Evolutionary conservation across 2,329 filamentous ascomycete genomes (phyloP).

Genomic region (Penicillium aurantiogriseum): DNA sequence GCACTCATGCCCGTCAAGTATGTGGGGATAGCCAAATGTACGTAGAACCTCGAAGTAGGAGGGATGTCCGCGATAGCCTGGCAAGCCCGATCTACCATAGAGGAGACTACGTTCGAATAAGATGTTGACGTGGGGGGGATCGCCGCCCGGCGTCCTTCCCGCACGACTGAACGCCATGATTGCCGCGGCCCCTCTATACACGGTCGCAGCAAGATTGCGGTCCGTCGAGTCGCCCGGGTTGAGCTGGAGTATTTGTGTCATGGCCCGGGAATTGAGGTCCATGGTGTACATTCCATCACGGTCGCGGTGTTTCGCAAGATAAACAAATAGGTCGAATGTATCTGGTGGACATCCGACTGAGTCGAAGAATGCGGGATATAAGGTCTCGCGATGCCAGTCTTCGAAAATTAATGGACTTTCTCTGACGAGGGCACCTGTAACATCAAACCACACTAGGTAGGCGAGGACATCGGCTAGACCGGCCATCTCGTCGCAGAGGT

Average conservation of each 20-base stretch:
- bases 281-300: constrained; percentile 9
- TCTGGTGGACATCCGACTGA: constrained; percentile 42
- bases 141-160: background rate
- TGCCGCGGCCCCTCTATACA: constrained; percentile 38
- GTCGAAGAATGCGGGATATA: constrained; percentile 37
- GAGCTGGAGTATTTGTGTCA: constrained; percentile 23
- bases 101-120: constrained; percentile 22
- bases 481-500: constrained; percentile 33
- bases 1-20: constrained; percentile 42
- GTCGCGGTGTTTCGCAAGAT: constrained; percentile 29
- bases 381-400: constrained; percentile 42
- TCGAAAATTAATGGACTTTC: constrained; percentile 37
- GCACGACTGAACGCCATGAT: constrained; percentile 32
- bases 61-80: constrained; percentile 32
- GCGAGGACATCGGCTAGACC: constrained; percentile 42
- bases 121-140: background rate
- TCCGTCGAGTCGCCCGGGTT: constrained; percentile 16
- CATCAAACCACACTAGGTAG: constrained; percentile 45
- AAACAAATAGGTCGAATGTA: constrained; percentile 39
- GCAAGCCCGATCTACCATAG: constrained; percentile 39
- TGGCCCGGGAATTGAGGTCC: constrained; percentile 16
- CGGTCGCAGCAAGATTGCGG: constrained; percentile 27
- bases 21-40: constrained; percentile 41
- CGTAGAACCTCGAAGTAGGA: constrained; percentile 39
- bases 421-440: constrained; percentile 33